Base-by-base conservation (phyloP, 495 filamentous ascomycete genomes). In the Daldinia vernicosa region DNA sequence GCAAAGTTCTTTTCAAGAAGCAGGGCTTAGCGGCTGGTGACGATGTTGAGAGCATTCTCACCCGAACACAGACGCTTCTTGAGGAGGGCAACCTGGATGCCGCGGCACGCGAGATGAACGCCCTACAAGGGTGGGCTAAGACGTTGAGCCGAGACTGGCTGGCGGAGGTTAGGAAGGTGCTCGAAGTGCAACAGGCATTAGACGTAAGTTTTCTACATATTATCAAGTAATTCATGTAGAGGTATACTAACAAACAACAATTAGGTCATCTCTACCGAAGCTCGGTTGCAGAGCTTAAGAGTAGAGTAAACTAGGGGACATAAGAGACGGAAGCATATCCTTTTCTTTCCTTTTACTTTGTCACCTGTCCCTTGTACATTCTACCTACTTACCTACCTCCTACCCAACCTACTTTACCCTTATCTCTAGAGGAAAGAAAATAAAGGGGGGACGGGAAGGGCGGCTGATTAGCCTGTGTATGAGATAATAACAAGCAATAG, bases 131-230 rank as follows among this genome's bases (percentile, higher is more conserved):
- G 24, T 98, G 96, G 95, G 93, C 94, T 24, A 97, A 94, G 84
- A 95, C 91, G 54, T 81, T 99, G 77, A 94, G 92, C 77, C 88
- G 90, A 74, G 95, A 99, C 78, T 99, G 95, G 95, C 75, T 99
- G 72, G 87, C 83, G 43, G 95, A 99, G 85, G 89, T 92, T 26
- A 86, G 95, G 72, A 89, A 90, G 80, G 90, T 96, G 70, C 82
- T 98, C 80, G 95, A 99, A 80, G 96, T 98, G 43, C 89, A 92
- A 82, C 95, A 98, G 81, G 95, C 95, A 75, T 83, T 99, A 71
- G 95, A 98, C 78, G 95, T 97, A 81, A 88, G 89, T 82, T 6
- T 19, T 27, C 26, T 6, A 30, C n/a, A 43, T 45, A 14, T 28
- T 68, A 45, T 55, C n/a, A 52, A 32, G 22, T 33, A 53, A 43